Conservation (phyloP, 1,284 basidiomycete species). For the Sphaerobolus stellatus region DNA sequence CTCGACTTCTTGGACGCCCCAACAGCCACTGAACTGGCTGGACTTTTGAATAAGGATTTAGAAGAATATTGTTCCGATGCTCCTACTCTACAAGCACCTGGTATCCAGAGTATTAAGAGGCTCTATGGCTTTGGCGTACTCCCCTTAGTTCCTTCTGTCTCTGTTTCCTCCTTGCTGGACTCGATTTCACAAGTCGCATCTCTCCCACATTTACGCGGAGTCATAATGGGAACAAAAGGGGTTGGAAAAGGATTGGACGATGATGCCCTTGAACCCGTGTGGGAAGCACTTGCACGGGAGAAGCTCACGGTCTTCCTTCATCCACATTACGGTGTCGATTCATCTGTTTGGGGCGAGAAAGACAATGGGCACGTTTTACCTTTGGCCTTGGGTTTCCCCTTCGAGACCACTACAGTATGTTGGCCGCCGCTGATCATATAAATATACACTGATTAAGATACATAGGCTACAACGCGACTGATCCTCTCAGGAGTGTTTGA, state of each 20-base stretch:
- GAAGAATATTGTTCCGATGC: conserved; percentile 73
- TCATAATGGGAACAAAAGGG: conserved; percentile 81
- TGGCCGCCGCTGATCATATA: conserved; percentile 5
- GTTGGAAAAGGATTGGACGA: conserved; percentile 81
- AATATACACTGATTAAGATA: neutral
- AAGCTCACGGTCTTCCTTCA: conserved; percentile 78
- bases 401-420: conserved; percentile 82
- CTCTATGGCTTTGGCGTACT: conserved; percentile 84
- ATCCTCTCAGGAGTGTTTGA: conserved; percentile 81
- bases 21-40: conserved; percentile 65
- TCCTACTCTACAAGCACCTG: conserved; percentile 37
- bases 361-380: conserved; percentile 85
- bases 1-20: conserved; percentile 74
- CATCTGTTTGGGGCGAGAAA: conserved; percentile 67
- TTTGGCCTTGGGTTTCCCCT: conserved; percentile 82
- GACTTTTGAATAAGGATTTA: conserved; percentile 71
- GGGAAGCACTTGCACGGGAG: conserved; percentile 66
- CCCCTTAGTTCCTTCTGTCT: conserved; percentile 70
- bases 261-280: conserved; percentile 70
- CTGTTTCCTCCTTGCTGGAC: conserved; percentile 54
- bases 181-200: conserved; percentile 63
- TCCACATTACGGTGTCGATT: conserved; percentile 77
- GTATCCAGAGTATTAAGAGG: conserved; percentile 46
- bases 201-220: conserved; percentile 68
- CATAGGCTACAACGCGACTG: conserved; percentile 72